A percentile compares a stretch with the other conserved stretches of the same genome.
Conservation (phyloP, 2,329 filamentous ascomycete genomes). For the Pyrenochaeta sp. region DNA sequence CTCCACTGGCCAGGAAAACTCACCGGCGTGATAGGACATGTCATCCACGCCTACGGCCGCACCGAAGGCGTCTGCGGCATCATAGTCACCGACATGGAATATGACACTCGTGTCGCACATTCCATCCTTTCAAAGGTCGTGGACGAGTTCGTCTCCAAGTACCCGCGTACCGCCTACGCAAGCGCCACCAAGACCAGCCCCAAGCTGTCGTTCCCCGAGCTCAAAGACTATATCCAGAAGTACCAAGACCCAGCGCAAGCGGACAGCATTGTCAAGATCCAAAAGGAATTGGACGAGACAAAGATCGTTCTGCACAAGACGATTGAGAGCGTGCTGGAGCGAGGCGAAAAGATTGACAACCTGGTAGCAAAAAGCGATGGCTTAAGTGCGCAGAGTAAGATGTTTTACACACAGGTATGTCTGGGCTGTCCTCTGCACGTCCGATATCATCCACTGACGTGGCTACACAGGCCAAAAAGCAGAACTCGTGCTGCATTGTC, state of each 20-base stretch:
- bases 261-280: slow-evolving; percentile 93
- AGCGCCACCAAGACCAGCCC: slow-evolving; percentile 49
- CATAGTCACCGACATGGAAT: slow-evolving; percentile 58
- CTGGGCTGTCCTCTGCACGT: background rate
- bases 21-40: slow-evolving; percentile 68
- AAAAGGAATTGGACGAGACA: slow-evolving; percentile 95
- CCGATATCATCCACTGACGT: slow-evolving; percentile 14
- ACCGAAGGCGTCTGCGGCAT: slow-evolving; percentile 57
- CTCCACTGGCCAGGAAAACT: too few relatives aligned
- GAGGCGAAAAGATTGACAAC: slow-evolving; percentile 96
- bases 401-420: slow-evolving; percentile 86
- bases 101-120: slow-evolving; percentile 78
- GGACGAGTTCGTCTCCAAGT: slow-evolving; percentile 82
- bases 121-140: slow-evolving; percentile 85
- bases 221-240: slow-evolving; percentile 78
- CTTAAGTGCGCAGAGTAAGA: slow-evolving; percentile 90
- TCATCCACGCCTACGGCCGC: slow-evolving; percentile 58
- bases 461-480: slow-evolving; percentile 62
- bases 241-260: slow-evolving; percentile 90
- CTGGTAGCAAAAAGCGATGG: slow-evolving; percentile 93
- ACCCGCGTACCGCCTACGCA: slow-evolving; percentile 74
- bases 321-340: slow-evolving; percentile 84
- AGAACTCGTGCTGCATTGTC: slow-evolving; percentile 66
- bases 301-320: slow-evolving; percentile 98
- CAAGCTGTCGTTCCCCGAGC: slow-evolving; percentile 70